phyloP scores from a whole-genome alignment of 2,329 filamentous ascomycete species.

The Coniochaeta hoffmannii region DNA sequence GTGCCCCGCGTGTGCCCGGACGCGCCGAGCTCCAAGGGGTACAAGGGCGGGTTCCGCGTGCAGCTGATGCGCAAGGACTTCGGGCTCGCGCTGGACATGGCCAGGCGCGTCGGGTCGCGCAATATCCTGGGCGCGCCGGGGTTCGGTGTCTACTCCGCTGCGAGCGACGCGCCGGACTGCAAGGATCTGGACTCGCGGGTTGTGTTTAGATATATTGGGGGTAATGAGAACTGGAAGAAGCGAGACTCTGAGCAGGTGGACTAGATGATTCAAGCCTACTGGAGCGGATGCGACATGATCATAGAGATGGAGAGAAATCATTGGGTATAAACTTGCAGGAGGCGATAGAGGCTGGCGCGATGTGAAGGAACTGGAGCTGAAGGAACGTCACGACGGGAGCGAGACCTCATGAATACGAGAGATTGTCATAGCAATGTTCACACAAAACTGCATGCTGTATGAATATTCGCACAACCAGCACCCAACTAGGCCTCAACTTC shows the following conservation, averaged over 20 bases:
- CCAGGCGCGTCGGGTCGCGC: conserved; percentile 40
- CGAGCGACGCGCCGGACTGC: conserved; percentile 42
- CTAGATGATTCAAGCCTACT: no score
- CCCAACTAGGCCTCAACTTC: no score
- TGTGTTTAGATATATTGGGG: conserved; percentile 48
- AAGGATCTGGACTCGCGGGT: conserved; percentile 48
- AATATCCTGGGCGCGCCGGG: conserved; percentile 42
- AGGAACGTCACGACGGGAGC: no score
- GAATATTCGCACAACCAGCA: no score
- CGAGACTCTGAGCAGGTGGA: not conserved
- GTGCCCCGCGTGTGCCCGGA: conserved; percentile 23
- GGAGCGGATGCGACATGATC: no score
- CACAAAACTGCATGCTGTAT: no score
- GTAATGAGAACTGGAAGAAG: conserved; percentile 39
- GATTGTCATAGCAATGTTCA: no score
- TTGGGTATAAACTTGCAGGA: no score
- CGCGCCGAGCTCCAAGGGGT: conserved; percentile 21
- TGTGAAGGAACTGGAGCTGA: no score
- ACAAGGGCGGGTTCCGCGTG: conserved; percentile 47
- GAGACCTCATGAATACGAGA: no score
- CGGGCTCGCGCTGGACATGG: conserved; percentile 44
- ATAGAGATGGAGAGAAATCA: no score
- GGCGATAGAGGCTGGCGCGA: no score
- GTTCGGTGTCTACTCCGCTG: conserved; percentile 41
- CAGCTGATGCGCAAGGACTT: conserved; percentile 56